Conservation (phyloP, 192 early-diverging fungal species). For the Coemansia sp. region DNA sequence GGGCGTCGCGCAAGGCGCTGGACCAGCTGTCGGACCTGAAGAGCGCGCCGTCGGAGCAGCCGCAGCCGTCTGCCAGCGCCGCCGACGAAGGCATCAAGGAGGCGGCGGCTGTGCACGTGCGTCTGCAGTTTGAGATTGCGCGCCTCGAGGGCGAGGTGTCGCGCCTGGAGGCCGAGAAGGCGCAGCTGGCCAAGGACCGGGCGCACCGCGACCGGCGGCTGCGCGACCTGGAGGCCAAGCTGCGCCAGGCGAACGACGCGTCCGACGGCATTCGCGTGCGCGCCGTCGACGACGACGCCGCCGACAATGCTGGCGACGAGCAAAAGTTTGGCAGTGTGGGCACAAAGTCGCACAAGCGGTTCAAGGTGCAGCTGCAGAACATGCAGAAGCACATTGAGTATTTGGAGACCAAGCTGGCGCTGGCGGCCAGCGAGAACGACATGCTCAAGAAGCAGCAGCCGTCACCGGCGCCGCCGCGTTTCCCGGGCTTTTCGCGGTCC, state of each 20-base stretch:
- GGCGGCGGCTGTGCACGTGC: conserved; percentile 44
- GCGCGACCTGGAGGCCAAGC: conserved; percentile 20
- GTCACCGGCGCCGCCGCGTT: not conserved
- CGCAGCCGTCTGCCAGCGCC: not conserved
- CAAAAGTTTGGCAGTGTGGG: conserved; percentile 30
- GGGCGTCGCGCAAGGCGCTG: conserved; percentile 48
- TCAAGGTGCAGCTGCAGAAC: conserved; percentile 52
- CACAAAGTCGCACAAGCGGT: conserved; percentile 50
- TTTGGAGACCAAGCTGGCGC: conserved; percentile 46
- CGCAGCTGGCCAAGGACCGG: conserved; percentile 36
- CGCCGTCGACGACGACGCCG: conserved; percentile 27
- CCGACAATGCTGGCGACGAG: conserved; percentile 10
- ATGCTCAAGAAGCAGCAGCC: conserved; percentile 28
- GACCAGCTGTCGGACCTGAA: conserved; percentile 48
- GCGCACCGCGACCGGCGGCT: conserved; percentile 22
- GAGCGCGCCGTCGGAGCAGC: conserved; percentile 8
- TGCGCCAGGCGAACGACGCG: conserved; percentile 10
- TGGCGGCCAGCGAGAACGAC: conserved; percentile 49
- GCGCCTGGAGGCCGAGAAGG: conserved; percentile 40
- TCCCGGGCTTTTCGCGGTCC: conserved; percentile 24
- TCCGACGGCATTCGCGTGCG: conserved; percentile 44
- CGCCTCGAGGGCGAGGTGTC: conserved; percentile 48
- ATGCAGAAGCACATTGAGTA: conserved; percentile 53
- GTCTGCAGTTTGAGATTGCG: conserved; percentile 48
- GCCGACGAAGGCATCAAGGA: conserved; percentile 39